Evolutionary conservation across 2,329 filamentous ascomycete genomes (phyloP), one percentile per base, ranked within the genome.

Genomic region (Ophiosphaerella narmari): DNA sequence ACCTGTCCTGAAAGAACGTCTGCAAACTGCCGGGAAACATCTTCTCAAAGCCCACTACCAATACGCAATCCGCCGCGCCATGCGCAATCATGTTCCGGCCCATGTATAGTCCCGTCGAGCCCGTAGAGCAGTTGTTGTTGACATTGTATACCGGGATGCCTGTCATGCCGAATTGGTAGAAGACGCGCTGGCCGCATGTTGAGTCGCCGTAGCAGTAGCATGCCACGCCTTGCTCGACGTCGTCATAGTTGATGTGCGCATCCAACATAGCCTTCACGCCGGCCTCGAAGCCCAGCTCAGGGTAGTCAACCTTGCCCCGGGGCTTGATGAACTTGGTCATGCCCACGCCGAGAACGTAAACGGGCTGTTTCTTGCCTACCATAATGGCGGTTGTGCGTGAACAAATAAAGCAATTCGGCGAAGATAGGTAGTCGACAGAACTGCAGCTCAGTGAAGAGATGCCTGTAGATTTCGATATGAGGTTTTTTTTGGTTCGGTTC

Each of bases 321-420:
- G 92, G 92, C 80, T 97, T 97, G 84, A 97, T 93, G 83, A 97
- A 97, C 77, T 96, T 96, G 78, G 93, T 97, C 90, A 97, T 94
- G 78, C 93, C 93, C 63, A 97, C 94, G 79, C 93, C 93, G 54
- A 97, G 86, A 71, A 97, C 90, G 81, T 97, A 97, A 80, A 82
- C 81, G 63, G 82, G 81, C 56, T 79, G 76, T 60, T 81, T 80
- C 62, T 79, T 59, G 48, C 60, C 77, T 58, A 74, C 77, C 80
- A 83, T 83, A 54, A 43, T 79, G 67, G 54, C 55, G 56, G 40
- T 48, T 51, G 54, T 40, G 42, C 29, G 32, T 11, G 7, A 14
- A 4, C 16, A 18, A 1, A 18, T 31, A 18, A 18, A 13, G 43
- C 42, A 42, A 33, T 13, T 12, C 26, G 21, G 38, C 21, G 11